Conservation (phyloP, 2,329 filamentous ascomycete species). For the Fusarium sp. region DNA sequence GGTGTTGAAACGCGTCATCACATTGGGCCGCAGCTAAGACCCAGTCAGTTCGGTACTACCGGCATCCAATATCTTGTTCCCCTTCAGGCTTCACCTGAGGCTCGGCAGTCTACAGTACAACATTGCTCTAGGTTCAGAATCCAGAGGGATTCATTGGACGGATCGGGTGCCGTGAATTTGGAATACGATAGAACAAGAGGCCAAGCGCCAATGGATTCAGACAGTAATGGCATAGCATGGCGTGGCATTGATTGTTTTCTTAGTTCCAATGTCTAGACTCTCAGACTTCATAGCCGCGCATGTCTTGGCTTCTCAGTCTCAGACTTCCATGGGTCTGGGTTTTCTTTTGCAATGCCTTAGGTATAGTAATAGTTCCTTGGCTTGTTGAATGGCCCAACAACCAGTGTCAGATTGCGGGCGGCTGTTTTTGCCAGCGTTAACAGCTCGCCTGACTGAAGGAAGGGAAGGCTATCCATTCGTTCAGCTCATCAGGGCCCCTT, state of each 20-base stretch:
- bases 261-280: neutral
- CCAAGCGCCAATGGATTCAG: conserved; percentile 16
- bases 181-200: conserved; percentile 14
- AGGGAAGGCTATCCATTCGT: conserved; percentile 8
- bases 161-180: neutral
- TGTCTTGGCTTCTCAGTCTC: neutral
- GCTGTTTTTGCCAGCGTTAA: conserved; percentile 19
- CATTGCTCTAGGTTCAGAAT: neutral
- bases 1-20: conserved; percentile 42
- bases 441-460: neutral
- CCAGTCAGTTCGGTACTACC: conserved; percentile 38
- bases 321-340: neutral
- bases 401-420: conserved; percentile 33
- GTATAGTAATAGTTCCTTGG: neutral
- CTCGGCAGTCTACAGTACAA: conserved; percentile 16
- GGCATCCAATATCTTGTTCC: conserved; percentile 28
- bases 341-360: neutral
- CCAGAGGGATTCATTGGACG: conserved; percentile 6
- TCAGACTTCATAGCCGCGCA: conserved; percentile 13
- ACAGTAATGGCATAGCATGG: conserved; percentile 4
- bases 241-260: conserved; percentile 2
- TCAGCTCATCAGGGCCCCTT: conserved; percentile 20
- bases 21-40: conserved; percentile 38
- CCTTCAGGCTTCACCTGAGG: conserved; percentile 26
- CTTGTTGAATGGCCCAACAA: neutral